Evolutionary conservation across 1,284 basidiomycete genomes (phyloP), one percentile per base, ranked within the genome.

Genomic region (Amylostereum chailletii): DNA sequence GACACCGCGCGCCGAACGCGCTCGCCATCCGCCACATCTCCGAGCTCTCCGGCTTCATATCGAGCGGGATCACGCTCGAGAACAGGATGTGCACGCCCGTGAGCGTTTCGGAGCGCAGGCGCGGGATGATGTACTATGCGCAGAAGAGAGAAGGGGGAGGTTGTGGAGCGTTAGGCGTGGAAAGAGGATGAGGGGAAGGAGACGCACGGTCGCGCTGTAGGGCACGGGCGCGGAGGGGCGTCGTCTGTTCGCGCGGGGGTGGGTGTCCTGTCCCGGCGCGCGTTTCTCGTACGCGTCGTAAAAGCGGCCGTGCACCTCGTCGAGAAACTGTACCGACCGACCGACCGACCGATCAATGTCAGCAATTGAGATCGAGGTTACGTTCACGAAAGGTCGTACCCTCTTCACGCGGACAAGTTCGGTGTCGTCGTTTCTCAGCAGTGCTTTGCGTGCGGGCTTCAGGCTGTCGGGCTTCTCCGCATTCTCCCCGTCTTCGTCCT

Each of bases 51-150:
- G 90, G 86, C 52, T 71, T 71, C 5, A 80, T 81, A 55, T 92
- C 86, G 29, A 94, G 79, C 1, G 95, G 94, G 50, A 98, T 94
- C 42, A 99, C 83, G 47, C 91, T 90, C 0, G 94, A 96, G 65
- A 99, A 98, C 32, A 94, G 75, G 30, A 99, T 77, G 58, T 86
- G 79, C 42, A 86, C 79, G 29, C 86, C 90, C 30, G 76, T 71
- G 19, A 99, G 74, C 0, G 91, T 87, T 51, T 81, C 74, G 27
- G 73, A 63, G 53, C 96, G 90, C 63, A 94, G 76, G 47, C 74
- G 72, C 11, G 89, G 86, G 51, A 99, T 94, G 51, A 98, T 94
- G 51, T 19, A 19, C 19, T 19, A 19, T 19, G 19, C 19, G 19
- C 19, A 19, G 19, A 19, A 19, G 19, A 19, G 19, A 19, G 19